These are phyloP conservation scores for Lablab purpureus DNA, from an alignment of 306 rosid genomes.

Conservation along the genomic window DNA sequence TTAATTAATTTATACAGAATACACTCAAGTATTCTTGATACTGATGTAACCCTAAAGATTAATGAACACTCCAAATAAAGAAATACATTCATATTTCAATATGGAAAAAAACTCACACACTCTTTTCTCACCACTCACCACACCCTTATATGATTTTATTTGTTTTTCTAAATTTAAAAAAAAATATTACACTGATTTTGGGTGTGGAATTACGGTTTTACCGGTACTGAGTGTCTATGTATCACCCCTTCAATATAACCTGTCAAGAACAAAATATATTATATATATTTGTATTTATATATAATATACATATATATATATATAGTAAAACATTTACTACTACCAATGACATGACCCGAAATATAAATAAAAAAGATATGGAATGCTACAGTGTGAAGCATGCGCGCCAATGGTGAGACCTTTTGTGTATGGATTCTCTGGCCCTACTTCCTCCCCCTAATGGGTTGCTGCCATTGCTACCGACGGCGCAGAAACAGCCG, in stretches of 20 bases:
- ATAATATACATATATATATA: not conserved
- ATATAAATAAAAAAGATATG: not conserved
- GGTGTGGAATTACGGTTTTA: too few relatives aligned
- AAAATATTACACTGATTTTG: too few relatives aligned
- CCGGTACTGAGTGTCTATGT: too few relatives aligned
- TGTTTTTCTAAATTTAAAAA: too few relatives aligned
- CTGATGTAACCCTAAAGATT: slow-evolving; percentile 18
- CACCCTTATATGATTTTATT: too few relatives aligned
- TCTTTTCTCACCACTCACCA: too few relatives aligned
- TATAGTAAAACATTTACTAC: slow-evolving; percentile 10
- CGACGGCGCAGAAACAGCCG: not conserved
- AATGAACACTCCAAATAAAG: not conserved
- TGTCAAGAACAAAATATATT: slow-evolving; percentile 16
- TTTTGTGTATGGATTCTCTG: slow-evolving; percentile 32
- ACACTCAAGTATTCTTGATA: slow-evolving; percentile 27
- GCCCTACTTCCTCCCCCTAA: slow-evolving; percentile 28
- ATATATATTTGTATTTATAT: not conserved
- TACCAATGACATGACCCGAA: slow-evolving; percentile 11
- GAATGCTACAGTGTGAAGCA: slow-evolving; percentile 10
- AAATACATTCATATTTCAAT: slow-evolving; percentile 12
- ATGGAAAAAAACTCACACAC: too few relatives aligned
- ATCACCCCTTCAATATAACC: too few relatives aligned
- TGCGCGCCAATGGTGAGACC: slow-evolving; percentile 33
- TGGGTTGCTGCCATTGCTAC: slow-evolving; percentile 15
- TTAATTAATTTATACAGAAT: slow-evolving; percentile 31